Evolutionary conservation across 2,329 filamentous ascomycete genomes (phyloP).

Genomic region (Pseudogymnoascus sp.): DNA sequence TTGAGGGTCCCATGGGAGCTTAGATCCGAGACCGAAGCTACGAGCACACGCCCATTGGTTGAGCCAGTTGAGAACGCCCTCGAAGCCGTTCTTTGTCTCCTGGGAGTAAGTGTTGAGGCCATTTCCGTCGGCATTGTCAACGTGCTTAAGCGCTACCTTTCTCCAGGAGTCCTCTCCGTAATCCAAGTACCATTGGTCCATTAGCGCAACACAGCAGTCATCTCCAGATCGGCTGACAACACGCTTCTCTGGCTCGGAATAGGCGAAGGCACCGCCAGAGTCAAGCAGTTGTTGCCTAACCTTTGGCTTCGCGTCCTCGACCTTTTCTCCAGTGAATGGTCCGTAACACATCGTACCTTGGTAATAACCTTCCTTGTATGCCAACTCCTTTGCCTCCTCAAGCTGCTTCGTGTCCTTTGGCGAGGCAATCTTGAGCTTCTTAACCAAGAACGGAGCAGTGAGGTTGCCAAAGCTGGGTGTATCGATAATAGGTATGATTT

Average conservation of each 20-base stretch:
- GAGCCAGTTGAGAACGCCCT: slow-evolving; percentile 84
- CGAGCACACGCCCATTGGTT: slow-evolving; percentile 93
- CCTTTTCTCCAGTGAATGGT: slow-evolving; percentile 79
- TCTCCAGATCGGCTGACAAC: slow-evolving; percentile 87
- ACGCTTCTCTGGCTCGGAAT: slow-evolving; percentile 85
- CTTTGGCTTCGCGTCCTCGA: slow-evolving; percentile 80
- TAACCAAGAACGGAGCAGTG: slow-evolving; percentile 74
- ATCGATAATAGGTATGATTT: slow-evolving; percentile 82
- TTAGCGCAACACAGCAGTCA: slow-evolving; percentile 84
- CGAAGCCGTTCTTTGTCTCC: slow-evolving; percentile 74
- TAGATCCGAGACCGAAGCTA: slow-evolving; percentile 86
- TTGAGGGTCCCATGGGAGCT: slow-evolving; percentile 85
- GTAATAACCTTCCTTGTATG: slow-evolving; percentile 97
- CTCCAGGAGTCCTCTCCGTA: slow-evolving; percentile 92
- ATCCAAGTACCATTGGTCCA: slow-evolving; percentile 98
- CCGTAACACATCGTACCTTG: slow-evolving; percentile 85
- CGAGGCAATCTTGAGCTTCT: slow-evolving; percentile 92
- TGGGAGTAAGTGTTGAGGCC: slow-evolving; percentile 73
- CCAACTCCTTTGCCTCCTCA: slow-evolving; percentile 87
- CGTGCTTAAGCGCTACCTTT: slow-evolving; percentile 63
- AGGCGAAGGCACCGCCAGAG: slow-evolving; percentile 74
- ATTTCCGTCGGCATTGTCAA: slow-evolving; percentile 59
- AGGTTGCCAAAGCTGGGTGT: slow-evolving; percentile 84
- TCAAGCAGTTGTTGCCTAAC: slow-evolving; percentile 74
- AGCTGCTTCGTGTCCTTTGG: slow-evolving; percentile 91